Evolutionary conservation across 2,329 filamentous ascomycete genomes (phyloP).

Genomic region (Fusarium udum): DNA sequence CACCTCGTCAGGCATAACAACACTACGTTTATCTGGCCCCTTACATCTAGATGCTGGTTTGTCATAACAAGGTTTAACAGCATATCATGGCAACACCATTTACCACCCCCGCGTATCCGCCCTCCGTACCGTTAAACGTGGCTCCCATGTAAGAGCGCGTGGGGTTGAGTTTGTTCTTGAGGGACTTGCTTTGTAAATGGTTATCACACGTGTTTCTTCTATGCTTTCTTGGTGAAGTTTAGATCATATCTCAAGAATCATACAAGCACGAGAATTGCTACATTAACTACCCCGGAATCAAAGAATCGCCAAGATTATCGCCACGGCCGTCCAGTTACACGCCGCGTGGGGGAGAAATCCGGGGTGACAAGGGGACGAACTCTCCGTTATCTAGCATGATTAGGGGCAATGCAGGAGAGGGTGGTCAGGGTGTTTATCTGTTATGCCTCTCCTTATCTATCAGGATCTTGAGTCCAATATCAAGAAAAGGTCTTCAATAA

Average conservation of each 20-base stretch:
- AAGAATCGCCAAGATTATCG: not conserved
- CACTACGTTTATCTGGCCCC: not conserved
- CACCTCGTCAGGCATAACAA: constrained; percentile 10
- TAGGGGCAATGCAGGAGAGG: not conserved
- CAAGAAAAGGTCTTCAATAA: not conserved
- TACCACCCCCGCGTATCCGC: constrained; percentile 15
- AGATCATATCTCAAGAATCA: not conserved
- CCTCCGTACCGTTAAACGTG: constrained; percentile 5
- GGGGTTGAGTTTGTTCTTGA: not conserved
- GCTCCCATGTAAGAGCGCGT: constrained; percentile 20
- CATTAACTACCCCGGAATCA: not conserved
- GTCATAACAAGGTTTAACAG: constrained; percentile 13
- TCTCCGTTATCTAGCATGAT: constrained; percentile 26
- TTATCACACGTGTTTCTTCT: not conserved
- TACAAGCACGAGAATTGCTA: not conserved
- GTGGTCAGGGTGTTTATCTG: constrained; percentile 30
- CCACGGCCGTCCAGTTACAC: not conserved
- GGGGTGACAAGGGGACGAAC: constrained; percentile 24
- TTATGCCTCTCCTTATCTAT: constrained; percentile 22
- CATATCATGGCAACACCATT: constrained; percentile 14
- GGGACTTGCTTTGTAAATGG: too few species aligned
- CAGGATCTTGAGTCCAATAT: not conserved
- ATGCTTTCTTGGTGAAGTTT: not conserved
- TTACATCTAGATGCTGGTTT: constrained; percentile 10
- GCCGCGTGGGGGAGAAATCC: constrained; percentile 26